Evolutionary conservation across 305 asterid species (phyloP), one percentile per base, ranked within the genome.

Genomic region (Solanum hybrid): DNA sequence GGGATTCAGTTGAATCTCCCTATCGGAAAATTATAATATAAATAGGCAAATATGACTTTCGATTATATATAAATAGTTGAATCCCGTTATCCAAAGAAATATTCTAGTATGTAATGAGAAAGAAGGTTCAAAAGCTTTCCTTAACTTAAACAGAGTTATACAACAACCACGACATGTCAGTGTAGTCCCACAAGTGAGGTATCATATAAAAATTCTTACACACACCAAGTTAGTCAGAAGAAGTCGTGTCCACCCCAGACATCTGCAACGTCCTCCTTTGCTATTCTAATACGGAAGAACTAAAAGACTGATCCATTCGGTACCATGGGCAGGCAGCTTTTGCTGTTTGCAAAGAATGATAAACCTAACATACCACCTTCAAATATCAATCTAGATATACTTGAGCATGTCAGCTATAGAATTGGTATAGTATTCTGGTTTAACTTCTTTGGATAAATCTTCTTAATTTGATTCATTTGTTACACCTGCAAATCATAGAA

Each of bases 351-450:
- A 84, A 51, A 29, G 29, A 84, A 42, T 84, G 40, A 10, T 5
- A 17, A 35, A 34, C 2, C 45, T 10, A 17, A 56, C 69, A 56
- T 56, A 56, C 69, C 69, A 17, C 24, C 69, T 56, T 56, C 69
- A 56, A 56, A 56, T 56, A 76, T 95, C 98, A 32, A 95, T 92
- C 90, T 95, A 88, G 86, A 88, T 88, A 92, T 45, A 45, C 73
- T 51, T 84, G 73, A 84, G 73, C n/a, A 84, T 29, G 87, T 84
- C 87, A 84, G 87, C 27, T 84, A 84, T 56, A 17, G 42, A 45
- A 51, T 40, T 89, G 10, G 97, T 92, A 42, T 86, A 93, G 89
- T 93, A 95, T 86, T 95, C 96, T 19, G 98, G 99, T 72, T 73
- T 94, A 71, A 95, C 92, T 87, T 87, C 91, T 32, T 94, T 94